Conservation (phyloP, 169 alveolate species). For the Babesia ovis region DNA sequence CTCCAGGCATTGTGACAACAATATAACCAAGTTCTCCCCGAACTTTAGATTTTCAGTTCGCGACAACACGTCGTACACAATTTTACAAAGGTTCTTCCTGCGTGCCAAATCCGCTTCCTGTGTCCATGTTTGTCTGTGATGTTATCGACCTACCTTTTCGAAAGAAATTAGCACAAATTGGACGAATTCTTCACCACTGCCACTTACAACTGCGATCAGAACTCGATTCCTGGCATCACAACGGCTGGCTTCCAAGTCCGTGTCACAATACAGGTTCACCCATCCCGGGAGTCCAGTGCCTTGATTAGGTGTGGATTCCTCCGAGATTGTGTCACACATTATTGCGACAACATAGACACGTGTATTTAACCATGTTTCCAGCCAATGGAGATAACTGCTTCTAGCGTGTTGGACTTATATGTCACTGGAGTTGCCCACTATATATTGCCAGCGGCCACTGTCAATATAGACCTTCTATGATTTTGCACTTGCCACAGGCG, state of each 20-base stretch:
- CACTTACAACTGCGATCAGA: constrained; percentile 33
- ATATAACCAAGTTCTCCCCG: constrained; percentile 8
- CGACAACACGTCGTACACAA: constrained; percentile 44
- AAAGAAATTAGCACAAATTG: constrained; percentile 7
- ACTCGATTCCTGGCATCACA: constrained; percentile 40
- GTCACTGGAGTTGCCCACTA: neutral
- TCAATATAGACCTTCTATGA: too few species aligned
- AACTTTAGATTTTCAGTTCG: constrained; percentile 52
- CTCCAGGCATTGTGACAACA: constrained; percentile 26
- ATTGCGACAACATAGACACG: neutral
- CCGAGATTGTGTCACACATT: constrained; percentile 10
- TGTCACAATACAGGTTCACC: constrained; percentile 5
- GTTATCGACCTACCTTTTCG: constrained; percentile 26
- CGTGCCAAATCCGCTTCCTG: constrained; percentile 55
- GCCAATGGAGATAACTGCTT: too few species aligned
- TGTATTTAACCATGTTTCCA: neutral
- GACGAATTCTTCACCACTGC: constrained; percentile 8
- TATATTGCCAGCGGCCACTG: too few species aligned
- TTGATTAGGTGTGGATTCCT: constrained; percentile 1
- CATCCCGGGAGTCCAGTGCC: neutral
- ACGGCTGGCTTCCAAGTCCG: neutral
- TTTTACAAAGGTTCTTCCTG: constrained; percentile 14
- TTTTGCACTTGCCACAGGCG: too few species aligned
- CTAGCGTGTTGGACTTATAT: neutral
- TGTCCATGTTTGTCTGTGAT: neutral